Evolutionary conservation across 2,329 filamentous ascomycete genomes (phyloP), one percentile per base, ranked within the genome.

Genomic region (Fusarium veterinarium): DNA sequence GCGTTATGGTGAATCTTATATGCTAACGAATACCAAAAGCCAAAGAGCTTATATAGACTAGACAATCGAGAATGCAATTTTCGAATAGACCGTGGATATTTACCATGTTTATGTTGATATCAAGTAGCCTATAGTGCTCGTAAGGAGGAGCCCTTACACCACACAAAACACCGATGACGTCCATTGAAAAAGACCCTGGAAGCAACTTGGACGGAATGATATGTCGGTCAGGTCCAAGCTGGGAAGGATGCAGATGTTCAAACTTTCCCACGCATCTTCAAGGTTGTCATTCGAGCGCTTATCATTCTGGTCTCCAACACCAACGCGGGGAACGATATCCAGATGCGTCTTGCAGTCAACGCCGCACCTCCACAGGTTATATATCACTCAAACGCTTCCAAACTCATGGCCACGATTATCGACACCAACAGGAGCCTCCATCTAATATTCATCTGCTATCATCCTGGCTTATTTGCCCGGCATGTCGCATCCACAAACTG

Each of bases 401-500:
- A 30, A 19, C 6, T 23, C 16, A 56, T 20, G 14, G 3, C 16
- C 33, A 45, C 19, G 20, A n/a, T 33, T 30, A 37, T 28, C 40
- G 45, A 42, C 30, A 48, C 46, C 17, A 42, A 60, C 30, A 23
- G 38, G n/a, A 53, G 7, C 19, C 23, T 31, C 17, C 10, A 17
- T 38, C 8, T 16, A n/a, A 33, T 8, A 28, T 19, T 41, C 12
- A 30, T 28, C n/a, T 30, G 20, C 19, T 49, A 60, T 35, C 12
- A 25, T 23, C 48, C 38, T n/a, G 25, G n/a, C 13, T 12, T 42
- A 8, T 14, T 11, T 44, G 13, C 46, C 31, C 23, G 33, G 19
- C 56, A 81, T 81, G 70, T 72, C 76, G 20, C 75, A 83, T 64
- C 82, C 80, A 2, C 81, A 84, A 58, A 75, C 74, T n/a, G 76